Conservation (phyloP, 2,329 filamentous ascomycete species). For the Trichoderma lentiforme region DNA sequence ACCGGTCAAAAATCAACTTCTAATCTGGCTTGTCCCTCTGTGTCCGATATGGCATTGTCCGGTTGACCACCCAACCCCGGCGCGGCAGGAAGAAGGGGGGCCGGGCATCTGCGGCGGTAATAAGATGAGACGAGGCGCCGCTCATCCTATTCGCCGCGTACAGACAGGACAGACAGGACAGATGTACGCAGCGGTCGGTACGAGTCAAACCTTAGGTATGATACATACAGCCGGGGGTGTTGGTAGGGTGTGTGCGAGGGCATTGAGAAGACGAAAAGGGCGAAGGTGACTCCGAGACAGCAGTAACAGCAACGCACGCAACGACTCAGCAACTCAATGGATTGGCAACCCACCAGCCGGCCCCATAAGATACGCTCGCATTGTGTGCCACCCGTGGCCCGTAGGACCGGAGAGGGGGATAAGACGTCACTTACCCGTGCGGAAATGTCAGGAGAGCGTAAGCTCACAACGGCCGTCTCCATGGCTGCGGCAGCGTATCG, state of each 20-base stretch:
- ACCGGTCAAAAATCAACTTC: constrained; percentile 18
- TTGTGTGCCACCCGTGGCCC: neutral
- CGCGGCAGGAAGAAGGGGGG: neutral
- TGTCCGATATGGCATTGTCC: neutral
- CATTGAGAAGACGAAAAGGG: neutral
- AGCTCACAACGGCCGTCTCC: neutral
- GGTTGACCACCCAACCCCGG: constrained; percentile 15
- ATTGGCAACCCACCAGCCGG: neutral
- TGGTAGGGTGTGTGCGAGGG: constrained; percentile 12
- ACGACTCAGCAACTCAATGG: neutral
- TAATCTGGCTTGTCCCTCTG: neutral
- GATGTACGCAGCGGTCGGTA: neutral
- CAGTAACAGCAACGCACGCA: neutral
- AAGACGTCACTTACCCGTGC: constrained; percentile 11
- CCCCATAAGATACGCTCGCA: neutral
- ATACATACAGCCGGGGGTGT: constrained; percentile 11
- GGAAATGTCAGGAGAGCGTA: neutral
- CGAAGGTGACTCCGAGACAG: neutral
- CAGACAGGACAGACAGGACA: neutral
- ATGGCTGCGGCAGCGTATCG: constrained; percentile 4
- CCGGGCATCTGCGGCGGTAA: neutral
- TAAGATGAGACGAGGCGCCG: neutral
- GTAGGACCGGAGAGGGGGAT: neutral
- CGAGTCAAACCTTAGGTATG: neutral
- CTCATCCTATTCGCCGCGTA: neutral